phyloP scores from a whole-genome alignment of 768 basidiomycete species.

The Lepiota brunneoincarnata region DNA sequence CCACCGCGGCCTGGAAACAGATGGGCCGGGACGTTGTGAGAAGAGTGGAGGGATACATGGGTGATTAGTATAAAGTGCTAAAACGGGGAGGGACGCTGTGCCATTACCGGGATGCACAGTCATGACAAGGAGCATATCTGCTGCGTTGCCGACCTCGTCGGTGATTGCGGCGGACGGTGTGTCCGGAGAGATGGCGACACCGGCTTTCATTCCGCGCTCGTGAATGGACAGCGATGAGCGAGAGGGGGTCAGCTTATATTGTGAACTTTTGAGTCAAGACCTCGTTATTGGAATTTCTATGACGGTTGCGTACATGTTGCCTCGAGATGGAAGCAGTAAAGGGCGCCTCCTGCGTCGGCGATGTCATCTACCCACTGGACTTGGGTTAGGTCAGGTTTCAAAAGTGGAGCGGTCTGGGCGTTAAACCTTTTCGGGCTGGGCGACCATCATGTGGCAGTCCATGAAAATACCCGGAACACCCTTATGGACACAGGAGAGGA shows the following conservation, averaged over 20 bases:
- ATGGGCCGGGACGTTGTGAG: no score
- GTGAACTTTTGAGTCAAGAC: neutral
- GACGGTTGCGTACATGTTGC: constrained; percentile 65
- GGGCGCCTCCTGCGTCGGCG: constrained; percentile 89
- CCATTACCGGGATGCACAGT: constrained; percentile 88
- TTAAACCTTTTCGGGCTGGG: constrained; percentile 81
- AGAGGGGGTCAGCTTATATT: constrained; percentile 57
- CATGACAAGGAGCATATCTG: constrained; percentile 98
- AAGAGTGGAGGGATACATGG: neutral
- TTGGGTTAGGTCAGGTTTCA: neutral
- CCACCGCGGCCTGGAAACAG: constrained; percentile 73
- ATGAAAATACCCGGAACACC: constrained; percentile 94
- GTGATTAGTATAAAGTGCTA: neutral
- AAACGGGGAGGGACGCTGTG: neutral
- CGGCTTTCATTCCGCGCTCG: constrained; percentile 85
- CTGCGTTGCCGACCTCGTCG: constrained; percentile 75
- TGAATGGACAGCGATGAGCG: constrained; percentile 83
- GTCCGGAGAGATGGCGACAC: constrained; percentile 95
- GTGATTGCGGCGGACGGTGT: constrained; percentile 89
- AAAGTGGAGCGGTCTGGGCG: neutral
- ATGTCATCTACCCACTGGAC: constrained; percentile 93
- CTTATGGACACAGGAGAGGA: constrained; percentile 82
- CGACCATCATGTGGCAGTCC: constrained; percentile 99
- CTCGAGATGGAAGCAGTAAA: constrained; percentile 97
- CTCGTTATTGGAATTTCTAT: neutral